Conservation (phyloP, 352 stramenopile species). For the Phytophthora capsici region DNA sequence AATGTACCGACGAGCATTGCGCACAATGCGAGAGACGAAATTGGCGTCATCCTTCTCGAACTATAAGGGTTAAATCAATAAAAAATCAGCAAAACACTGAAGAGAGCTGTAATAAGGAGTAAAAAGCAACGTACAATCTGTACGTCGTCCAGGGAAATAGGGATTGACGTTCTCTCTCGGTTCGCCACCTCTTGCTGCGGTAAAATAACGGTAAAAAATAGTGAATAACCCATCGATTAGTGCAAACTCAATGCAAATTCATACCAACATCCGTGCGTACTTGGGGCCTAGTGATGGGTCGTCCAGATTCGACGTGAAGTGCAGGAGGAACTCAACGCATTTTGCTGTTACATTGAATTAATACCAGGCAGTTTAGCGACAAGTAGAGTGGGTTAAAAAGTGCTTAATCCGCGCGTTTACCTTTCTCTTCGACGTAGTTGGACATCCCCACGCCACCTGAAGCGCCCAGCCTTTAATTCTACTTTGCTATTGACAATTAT, state of each 20-base stretch:
- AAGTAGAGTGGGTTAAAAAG: neutral
- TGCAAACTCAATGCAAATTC: neutral
- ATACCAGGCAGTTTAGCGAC: neutral
- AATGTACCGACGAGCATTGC: constrained; percentile 90
- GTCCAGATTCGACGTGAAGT: constrained; percentile 82
- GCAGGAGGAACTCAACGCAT: constrained; percentile 74
- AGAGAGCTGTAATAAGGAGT: constrained; percentile 37
- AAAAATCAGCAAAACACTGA: constrained; percentile 44
- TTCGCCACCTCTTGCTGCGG: constrained; percentile 89
- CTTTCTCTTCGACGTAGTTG: no score
- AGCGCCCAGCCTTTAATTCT: no score
- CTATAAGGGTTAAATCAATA: constrained; percentile 37
- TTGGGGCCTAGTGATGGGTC: constrained; percentile 67
- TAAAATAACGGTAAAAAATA: constrained; percentile 2
- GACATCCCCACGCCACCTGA: no score
- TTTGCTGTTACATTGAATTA: constrained; percentile 48
- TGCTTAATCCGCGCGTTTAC: neutral
- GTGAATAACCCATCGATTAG: constrained; percentile 4
- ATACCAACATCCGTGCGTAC: constrained; percentile 83
- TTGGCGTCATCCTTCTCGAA: constrained; percentile 77
- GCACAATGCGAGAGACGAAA: constrained; percentile 86
- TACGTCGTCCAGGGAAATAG: constrained; percentile 82
- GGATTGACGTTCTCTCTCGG: constrained; percentile 78
- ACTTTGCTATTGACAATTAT: no score
- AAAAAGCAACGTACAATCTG: constrained; percentile 68